Conservation (phyloP, 2,329 filamentous ascomycete genomes). For the Macroventuria anomochaeta region DNA sequence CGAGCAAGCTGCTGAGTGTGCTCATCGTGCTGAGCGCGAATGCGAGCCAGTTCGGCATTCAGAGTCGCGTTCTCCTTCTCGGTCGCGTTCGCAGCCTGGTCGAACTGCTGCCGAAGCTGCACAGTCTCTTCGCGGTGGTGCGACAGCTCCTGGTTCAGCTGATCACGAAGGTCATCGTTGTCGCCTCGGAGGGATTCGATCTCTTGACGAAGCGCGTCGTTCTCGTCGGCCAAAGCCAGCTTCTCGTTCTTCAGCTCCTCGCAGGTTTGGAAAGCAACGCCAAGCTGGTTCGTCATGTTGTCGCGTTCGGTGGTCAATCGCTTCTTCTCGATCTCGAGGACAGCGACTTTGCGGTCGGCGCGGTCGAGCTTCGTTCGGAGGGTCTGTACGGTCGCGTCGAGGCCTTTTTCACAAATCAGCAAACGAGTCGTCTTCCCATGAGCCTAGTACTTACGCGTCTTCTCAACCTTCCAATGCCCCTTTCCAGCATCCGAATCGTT, state of each 20-base stretch:
- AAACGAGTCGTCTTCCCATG: slow-evolving; percentile 13
- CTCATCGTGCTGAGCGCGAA: slow-evolving; percentile 46
- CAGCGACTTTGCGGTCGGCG: slow-evolving; percentile 66
- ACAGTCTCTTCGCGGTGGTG: slow-evolving; percentile 45
- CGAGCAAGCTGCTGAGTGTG: slow-evolving; percentile 44
- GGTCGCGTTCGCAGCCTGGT: slow-evolving; percentile 42
- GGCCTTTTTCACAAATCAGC: slow-evolving; percentile 54
- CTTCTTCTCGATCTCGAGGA: slow-evolving; percentile 69
- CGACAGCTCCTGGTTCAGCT: slow-evolving; percentile 41
- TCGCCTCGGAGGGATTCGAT: slow-evolving; percentile 44
- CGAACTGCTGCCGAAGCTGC: slow-evolving; percentile 43
- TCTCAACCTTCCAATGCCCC: slow-evolving; percentile 55
- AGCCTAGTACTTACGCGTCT: slow-evolving; percentile 58
- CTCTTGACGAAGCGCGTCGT: slow-evolving; percentile 46
- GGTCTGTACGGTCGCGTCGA: slow-evolving; percentile 66
- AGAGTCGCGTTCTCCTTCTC: slow-evolving; percentile 45
- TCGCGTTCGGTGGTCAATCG: slow-evolving; percentile 69
- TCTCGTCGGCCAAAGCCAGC: slow-evolving; percentile 45
- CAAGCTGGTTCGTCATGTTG: slow-evolving; percentile 67
- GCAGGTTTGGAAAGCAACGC: slow-evolving; percentile 65
- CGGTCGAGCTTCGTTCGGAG: slow-evolving; percentile 68
- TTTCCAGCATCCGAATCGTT: slow-evolving; percentile 56
- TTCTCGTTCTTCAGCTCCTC: slow-evolving; percentile 58
- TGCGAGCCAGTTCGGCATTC: slow-evolving; percentile 40
- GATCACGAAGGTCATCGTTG: slow-evolving; percentile 43